Conservation (phyloP, 1,284 basidiomycete species). For the Tylopilus sp. region DNA sequence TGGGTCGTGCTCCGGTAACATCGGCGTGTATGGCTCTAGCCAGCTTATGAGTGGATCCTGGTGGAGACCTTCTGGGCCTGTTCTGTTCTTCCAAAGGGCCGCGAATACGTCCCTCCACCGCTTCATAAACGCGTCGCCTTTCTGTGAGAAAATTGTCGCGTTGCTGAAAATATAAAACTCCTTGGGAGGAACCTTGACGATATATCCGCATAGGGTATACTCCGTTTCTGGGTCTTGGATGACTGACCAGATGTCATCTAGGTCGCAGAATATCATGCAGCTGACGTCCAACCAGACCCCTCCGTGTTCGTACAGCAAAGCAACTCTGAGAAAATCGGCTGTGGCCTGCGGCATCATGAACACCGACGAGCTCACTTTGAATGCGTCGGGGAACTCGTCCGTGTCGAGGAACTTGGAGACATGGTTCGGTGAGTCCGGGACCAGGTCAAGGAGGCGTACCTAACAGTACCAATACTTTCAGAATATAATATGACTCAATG, state of each 20-base stretch:
- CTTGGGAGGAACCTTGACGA: slow-evolving; percentile 17
- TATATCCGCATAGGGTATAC: slow-evolving; percentile 14
- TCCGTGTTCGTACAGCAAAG: slow-evolving; percentile 15
- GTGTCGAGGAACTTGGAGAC: slow-evolving; percentile 9
- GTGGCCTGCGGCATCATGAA: slow-evolving; percentile 1
- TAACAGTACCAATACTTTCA: neutral
- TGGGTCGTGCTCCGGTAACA: neutral
- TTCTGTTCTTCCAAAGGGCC: slow-evolving; percentile 12
- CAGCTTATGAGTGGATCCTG: slow-evolving; percentile 12
- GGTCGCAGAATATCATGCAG: slow-evolving; percentile 19
- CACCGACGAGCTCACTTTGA: neutral
- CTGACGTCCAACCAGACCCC: slow-evolving; percentile 19
- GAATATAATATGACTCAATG: neutral
- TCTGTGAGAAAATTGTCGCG: slow-evolving; percentile 16
- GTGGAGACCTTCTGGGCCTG: neutral
- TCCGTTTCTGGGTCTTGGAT: slow-evolving; percentile 12
- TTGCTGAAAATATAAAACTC: slow-evolving; percentile 18
- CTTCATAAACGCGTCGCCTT: slow-evolving; percentile 12
- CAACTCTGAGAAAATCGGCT: slow-evolving; percentile 19
- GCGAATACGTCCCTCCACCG: slow-evolving; percentile 17
- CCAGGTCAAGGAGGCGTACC: slow-evolving; percentile 15
- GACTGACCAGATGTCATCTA: slow-evolving; percentile 14
- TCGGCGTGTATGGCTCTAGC: slow-evolving; percentile 13
- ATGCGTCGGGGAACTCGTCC: slow-evolving; percentile 10
- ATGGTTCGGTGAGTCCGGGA: slow-evolving; percentile 12